These are phyloP conservation scores for Camillea tinctor DNA, from an alignment of 2,329 filamentous ascomycete species.

Conservation along the genomic window DNA sequence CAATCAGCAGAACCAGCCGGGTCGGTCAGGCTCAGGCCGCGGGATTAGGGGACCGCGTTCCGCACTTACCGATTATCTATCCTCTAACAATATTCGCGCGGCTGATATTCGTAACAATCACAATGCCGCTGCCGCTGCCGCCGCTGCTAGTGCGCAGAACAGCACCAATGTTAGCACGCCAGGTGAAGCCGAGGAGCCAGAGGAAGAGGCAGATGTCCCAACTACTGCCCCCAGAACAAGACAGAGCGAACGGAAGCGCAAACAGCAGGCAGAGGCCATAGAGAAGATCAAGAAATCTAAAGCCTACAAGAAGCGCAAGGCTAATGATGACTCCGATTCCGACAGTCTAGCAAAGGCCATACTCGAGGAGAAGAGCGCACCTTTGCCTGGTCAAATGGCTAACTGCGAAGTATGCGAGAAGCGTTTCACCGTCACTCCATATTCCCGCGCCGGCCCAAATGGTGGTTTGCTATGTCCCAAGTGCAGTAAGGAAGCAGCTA, in stretches of 20 bases:
- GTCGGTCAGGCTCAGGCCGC: slow-evolving; percentile 3
- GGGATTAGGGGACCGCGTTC: slow-evolving; percentile 30
- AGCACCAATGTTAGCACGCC: slow-evolving; percentile 1
- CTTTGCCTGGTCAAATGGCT: slow-evolving; percentile 79
- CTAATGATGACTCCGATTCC: slow-evolving; percentile 38
- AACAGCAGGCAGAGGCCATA: slow-evolving; percentile 54
- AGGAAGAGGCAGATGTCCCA: slow-evolving; percentile 12
- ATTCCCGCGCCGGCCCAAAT: slow-evolving; percentile 77
- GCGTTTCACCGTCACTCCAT: slow-evolving; percentile 89
- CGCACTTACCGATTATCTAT: slow-evolving; percentile 32
- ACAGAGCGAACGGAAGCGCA: slow-evolving; percentile 41
- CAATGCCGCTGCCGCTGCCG: slow-evolving; percentile 6
- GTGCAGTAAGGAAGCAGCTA: slow-evolving; percentile 73
- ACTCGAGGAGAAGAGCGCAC: slow-evolving; percentile 47
- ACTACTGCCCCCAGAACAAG: slow-evolving; percentile 10
- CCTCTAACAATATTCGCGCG: slow-evolving; percentile 31
- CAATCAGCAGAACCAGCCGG: slow-evolving; percentile 9
- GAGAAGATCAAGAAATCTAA: slow-evolving; percentile 64
- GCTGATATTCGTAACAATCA: slow-evolving; percentile 21
- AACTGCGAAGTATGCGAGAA: slow-evolving; percentile 85
- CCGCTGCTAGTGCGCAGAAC: slow-evolving; percentile 5
- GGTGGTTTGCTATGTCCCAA: slow-evolving; percentile 82
- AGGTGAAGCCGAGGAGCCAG: slow-evolving; percentile 8
- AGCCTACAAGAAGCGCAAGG: slow-evolving; percentile 54
- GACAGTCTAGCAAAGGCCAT: slow-evolving; percentile 50